A percentile compares a stretch with the other conserved stretches of the same genome.
phyloP scores from a whole-genome alignment of 768 basidiomycete species.

The Botryobasidium botryosum region DNA sequence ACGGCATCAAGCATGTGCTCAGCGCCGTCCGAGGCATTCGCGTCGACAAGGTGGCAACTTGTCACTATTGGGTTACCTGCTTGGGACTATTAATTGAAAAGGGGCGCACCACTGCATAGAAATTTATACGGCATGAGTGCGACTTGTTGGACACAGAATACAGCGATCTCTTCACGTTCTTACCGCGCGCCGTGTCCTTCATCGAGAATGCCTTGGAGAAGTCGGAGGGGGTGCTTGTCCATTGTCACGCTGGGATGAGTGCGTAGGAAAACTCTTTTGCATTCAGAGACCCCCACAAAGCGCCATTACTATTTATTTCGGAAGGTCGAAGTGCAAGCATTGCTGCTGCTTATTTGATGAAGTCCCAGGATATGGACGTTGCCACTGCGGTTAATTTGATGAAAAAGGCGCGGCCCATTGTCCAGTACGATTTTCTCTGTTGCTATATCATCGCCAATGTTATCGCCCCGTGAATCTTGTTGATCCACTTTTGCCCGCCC shows the following conservation, averaged over 20 bases:
- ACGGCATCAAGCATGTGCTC: slow-evolving; percentile 61
- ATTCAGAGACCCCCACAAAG: too few relatives aligned
- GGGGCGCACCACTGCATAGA: too few relatives aligned
- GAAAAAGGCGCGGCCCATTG: slow-evolving; percentile 40
- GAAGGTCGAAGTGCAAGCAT: slow-evolving; percentile 79
- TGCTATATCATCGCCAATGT: too few relatives aligned
- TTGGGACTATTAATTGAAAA: too few relatives aligned
- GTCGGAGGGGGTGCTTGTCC: slow-evolving; percentile 63
- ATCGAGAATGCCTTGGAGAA: slow-evolving; percentile 65
- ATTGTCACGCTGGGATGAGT: slow-evolving; percentile 86
- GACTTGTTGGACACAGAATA: too few relatives aligned
- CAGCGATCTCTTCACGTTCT: too few relatives aligned
- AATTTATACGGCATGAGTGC: too few relatives aligned
- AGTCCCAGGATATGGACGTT: slow-evolving; percentile 38
- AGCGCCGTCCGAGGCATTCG: slow-evolving; percentile 63
- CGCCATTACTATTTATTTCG: too few relatives aligned
- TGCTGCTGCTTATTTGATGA: slow-evolving; percentile 81
- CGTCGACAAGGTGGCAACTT: too few relatives aligned
- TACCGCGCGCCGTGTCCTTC: too few relatives aligned
- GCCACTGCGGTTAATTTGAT: slow-evolving; percentile 54
- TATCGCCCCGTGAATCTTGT: neutral
- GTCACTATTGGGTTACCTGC: too few relatives aligned
- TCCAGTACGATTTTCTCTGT: slow-evolving; percentile 52
- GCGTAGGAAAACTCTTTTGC: too few relatives aligned
- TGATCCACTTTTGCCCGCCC: slow-evolving; percentile 3